phyloP scores from a whole-genome alignment of 2,329 filamentous ascomycete genomes.

The Stenocarpella maydis region DNA sequence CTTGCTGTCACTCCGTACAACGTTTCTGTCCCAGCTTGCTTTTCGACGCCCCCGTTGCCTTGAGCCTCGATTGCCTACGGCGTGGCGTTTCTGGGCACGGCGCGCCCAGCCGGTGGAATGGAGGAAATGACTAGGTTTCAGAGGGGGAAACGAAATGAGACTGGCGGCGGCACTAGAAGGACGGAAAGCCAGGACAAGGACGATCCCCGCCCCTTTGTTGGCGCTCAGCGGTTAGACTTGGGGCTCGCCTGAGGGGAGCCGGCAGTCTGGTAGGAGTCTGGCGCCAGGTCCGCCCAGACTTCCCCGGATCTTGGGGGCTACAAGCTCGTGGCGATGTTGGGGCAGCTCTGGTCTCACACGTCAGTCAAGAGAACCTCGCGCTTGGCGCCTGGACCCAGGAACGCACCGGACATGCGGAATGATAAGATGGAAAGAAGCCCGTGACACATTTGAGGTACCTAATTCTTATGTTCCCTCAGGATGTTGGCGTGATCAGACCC shows the following conservation, averaged over 20 bases:
- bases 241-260: constrained; percentile 9
- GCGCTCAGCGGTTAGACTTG: constrained; percentile 14
- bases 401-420: constrained; percentile 11
- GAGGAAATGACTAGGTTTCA: constrained; percentile 24
- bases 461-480: background rate
- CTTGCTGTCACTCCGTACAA: background rate
- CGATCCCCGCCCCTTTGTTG: constrained; percentile 18
- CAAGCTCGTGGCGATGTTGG: constrained; percentile 21
- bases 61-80: constrained; percentile 11
- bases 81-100: constrained; percentile 24
- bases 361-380: constrained; percentile 21
- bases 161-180: background rate
- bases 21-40: background rate
- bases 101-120: constrained; percentile 24
- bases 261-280: constrained; percentile 17
- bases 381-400: constrained; percentile 16
- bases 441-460: background rate
- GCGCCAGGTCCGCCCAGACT: constrained; percentile 23
- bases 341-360: constrained; percentile 12
- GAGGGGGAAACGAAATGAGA: constrained; percentile 14
- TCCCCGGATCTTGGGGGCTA: constrained; percentile 22
- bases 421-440: constrained; percentile 1
- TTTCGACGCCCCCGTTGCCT: background rate
- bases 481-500: background rate
- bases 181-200: background rate